Evolutionary conservation across 2,329 filamentous ascomycete genomes (phyloP).

Genomic region (Xylariaceae sp.): DNA sequence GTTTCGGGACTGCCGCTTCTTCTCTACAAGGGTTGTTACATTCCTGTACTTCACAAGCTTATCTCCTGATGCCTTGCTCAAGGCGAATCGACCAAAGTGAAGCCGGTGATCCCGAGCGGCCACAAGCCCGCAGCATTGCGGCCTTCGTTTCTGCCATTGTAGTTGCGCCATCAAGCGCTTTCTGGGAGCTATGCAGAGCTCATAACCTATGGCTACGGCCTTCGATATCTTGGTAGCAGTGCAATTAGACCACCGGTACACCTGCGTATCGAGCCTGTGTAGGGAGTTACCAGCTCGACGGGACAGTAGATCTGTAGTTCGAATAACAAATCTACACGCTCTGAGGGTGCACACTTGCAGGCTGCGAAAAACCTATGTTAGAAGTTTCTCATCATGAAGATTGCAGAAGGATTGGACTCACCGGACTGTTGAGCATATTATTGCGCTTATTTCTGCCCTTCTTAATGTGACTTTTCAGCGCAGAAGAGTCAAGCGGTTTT

Average conservation of each 20-base stretch:
- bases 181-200: conserved; percentile 1
- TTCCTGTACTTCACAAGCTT: conserved; percentile 2
- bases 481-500: conserved; percentile 92
- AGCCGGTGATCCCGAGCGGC: conserved; percentile 4
- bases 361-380: conserved; percentile 36
- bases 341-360: conserved; percentile 53
- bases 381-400: neutral
- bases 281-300: neutral
- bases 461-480: conserved; percentile 97
- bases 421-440: conserved; percentile 92
- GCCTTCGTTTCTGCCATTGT: conserved; percentile 1
- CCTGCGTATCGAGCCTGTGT: conserved; percentile 3
- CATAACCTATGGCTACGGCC: conserved; percentile 4
- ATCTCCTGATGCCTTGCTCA: conserved; percentile 7
- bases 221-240: conserved; percentile 1
- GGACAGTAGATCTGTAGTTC: conserved; percentile 4
- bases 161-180: neutral
- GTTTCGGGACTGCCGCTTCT: conserved; percentile 8
- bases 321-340: conserved; percentile 42
- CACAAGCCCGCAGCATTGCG: neutral
- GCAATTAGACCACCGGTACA: neutral
- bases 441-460: conserved; percentile 93
- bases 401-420: conserved; percentile 48
- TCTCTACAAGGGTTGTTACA: conserved; percentile 12
- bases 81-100: conserved; percentile 11